Base-by-base conservation (phyloP, 345 rosid genomes). In the Fremontodendron californicum region DNA sequence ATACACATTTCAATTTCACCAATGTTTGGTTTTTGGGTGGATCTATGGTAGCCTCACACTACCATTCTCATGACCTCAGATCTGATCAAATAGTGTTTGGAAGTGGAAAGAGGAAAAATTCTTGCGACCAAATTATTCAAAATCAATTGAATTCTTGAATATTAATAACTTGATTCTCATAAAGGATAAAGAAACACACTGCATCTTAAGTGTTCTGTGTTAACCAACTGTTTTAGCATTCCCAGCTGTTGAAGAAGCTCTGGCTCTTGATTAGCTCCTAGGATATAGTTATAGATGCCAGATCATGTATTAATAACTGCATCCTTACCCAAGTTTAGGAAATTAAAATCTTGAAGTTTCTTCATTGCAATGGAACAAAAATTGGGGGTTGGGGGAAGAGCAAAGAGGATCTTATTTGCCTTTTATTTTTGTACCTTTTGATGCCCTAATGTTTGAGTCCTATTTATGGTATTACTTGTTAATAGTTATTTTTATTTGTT, bases 71-170 rank as follows among this genome's bases (percentile, higher is more conserved):
- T 69, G 12, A 60, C 48, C 33, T 25, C 16, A 25, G 35, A 37
- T 73, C 39, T 73, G 64, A 27, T 21, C 64, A 46, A 16, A 48
- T 46, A 16, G 57, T 16, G 37, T 46, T 64, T 43, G 52, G 33
- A 67, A 23, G 35, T 23, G 51, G 52, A 25, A 42, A 46, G 48
- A 8, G 46, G 70, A 70, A 48, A 31, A 48, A 8, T 48, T 70
- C 74, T 70, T 35, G 33, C 21, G 21, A 19, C 11, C 23, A n/a
- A 21, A 12, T 54, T 33, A 54, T 39, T 40, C n/a, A 29, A 43
- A 61, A 45, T 23, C 16, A 40, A 60, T 42, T 57, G 52, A 40
- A 72, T 72, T 12, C 21, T 33, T 52, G 75, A 72, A n/a, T 72
- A 9, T 19, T 71, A 33, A 35, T 71, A 10, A 72, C 1, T 57